These are phyloP conservation scores for Peronospora belbahrii DNA, from an alignment of 352 stramenopile genomes.

Conservation along the genomic window DNA sequence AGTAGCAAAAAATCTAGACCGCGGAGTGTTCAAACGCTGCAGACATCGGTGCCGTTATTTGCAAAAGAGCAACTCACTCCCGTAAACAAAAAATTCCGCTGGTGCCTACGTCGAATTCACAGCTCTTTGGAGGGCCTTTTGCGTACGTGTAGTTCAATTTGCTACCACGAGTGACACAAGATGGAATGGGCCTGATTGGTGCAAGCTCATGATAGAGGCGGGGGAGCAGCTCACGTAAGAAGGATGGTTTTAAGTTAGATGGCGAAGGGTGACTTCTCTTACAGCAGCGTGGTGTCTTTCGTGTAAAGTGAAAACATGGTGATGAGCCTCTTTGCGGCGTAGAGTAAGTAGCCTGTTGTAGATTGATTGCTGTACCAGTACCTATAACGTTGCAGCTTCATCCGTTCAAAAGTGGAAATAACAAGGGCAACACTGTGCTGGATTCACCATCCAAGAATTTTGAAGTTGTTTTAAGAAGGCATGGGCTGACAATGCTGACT, in stretches of 20 bases:
- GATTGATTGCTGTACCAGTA: too few relatives aligned
- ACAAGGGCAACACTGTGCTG: slow-evolving; percentile 61
- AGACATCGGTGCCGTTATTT: slow-evolving; percentile 20
- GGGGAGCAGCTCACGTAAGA: slow-evolving; percentile 76
- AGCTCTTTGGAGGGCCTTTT: slow-evolving; percentile 52
- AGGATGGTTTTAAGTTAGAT: slow-evolving; percentile 38
- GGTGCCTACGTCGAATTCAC: slow-evolving; percentile 43
- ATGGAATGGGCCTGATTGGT: slow-evolving; percentile 90
- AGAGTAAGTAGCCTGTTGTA: too few relatives aligned
- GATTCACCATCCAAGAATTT: slow-evolving; percentile 61
- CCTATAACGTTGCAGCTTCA: slow-evolving; percentile 81
- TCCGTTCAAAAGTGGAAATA: slow-evolving; percentile 28
- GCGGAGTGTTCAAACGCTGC: slow-evolving; percentile 6
- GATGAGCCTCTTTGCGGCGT: slow-evolving; percentile 77
- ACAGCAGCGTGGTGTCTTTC: slow-evolving; percentile 88
- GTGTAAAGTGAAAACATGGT: slow-evolving; percentile 92
- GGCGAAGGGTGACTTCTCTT: slow-evolving; percentile 40
- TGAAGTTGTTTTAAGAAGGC: slow-evolving; percentile 74
- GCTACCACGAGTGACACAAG: slow-evolving; percentile 91
- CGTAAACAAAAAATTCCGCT: slow-evolving; percentile 26
- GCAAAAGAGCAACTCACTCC: slow-evolving; percentile 6
- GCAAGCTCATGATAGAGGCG: slow-evolving; percentile 84
- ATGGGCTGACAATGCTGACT: slow-evolving; percentile 95
- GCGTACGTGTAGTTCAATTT: slow-evolving; percentile 95
- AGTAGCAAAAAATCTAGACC: slow-evolving; percentile 20